Percentiles rank a stretch among this genome's conserved stretches.
phyloP scores from a whole-genome alignment of 2,329 filamentous ascomycete genomes.

The Grosmannia huntii region DNA sequence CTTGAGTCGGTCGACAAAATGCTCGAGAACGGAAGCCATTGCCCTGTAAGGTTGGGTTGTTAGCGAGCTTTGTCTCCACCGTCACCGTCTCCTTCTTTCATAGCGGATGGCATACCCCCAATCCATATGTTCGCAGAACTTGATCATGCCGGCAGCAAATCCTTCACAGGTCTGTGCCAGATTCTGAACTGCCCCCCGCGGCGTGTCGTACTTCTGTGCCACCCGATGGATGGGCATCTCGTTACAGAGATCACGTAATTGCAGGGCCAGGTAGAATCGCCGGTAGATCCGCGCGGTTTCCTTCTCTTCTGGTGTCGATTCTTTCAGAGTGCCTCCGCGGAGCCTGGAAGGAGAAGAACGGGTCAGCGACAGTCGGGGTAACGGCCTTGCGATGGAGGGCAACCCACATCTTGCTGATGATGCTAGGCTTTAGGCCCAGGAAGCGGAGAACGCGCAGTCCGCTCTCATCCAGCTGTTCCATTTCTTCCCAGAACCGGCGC shows the following conservation, averaged over 20 bases:
- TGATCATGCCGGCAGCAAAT: conserved; percentile 67
- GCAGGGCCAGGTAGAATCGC: conserved; percentile 62
- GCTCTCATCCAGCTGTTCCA: conserved; percentile 59
- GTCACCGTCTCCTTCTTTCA: background rate
- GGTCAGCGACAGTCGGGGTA: background rate
- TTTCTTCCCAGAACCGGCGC: conserved; percentile 58
- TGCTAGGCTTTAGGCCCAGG: conserved; percentile 53
- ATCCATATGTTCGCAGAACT: conserved; percentile 65
- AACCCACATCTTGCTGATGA: conserved; percentile 53
- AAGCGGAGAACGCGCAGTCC: conserved; percentile 55
- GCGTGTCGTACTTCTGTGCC: conserved; percentile 56
- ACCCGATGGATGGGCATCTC: conserved; percentile 60
- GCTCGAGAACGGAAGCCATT: conserved; percentile 58
- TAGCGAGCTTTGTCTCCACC: background rate
- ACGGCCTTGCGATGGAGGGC: background rate
- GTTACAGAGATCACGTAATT: conserved; percentile 68
- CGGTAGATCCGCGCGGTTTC: conserved; percentile 52
- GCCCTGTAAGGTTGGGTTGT: conserved; percentile 29
- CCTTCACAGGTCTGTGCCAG: conserved; percentile 64
- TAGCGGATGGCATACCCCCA: conserved; percentile 40
- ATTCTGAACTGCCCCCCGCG: conserved; percentile 58
- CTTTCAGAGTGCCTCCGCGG: conserved; percentile 51
- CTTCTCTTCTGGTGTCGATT: conserved; percentile 47
- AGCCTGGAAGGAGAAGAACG: conserved; percentile 32
- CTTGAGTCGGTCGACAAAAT: conserved; percentile 61